These are phyloP conservation scores for Xylariomycetidae sp. DNA, from an alignment of 2,329 filamentous ascomycete genomes.

Conservation along the genomic window DNA sequence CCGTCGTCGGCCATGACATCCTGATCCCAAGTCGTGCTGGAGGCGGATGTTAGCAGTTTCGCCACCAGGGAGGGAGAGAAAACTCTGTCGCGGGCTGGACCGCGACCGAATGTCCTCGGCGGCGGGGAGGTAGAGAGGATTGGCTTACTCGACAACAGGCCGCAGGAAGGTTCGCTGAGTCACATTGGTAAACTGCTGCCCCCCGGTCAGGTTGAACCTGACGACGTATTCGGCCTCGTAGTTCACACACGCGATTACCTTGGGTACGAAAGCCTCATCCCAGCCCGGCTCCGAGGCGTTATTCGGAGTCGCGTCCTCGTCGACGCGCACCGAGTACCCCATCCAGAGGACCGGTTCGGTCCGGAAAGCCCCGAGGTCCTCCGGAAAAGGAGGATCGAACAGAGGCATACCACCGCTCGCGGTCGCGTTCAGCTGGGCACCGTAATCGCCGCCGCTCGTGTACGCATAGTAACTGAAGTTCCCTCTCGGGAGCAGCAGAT, in stretches of 20 bases:
- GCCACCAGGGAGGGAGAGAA: no score
- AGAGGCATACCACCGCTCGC: conserved; percentile 27
- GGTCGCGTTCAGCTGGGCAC: conserved; percentile 24
- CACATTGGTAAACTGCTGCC: conserved; percentile 23
- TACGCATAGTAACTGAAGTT: conserved; percentile 29
- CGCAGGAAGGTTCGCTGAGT: conserved; percentile 19
- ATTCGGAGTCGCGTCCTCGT: conserved; percentile 15
- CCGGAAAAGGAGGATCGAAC: conserved; percentile 20
- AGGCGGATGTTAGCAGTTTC: no score
- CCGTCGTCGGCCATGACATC: conserved; percentile 28
- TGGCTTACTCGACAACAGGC: conserved; percentile 26
- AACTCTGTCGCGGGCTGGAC: no score
- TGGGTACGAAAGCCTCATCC: conserved; percentile 28
- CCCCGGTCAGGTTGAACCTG: conserved; percentile 28
- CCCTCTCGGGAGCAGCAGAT: conserved; percentile 28
- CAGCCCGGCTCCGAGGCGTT: conserved; percentile 21
- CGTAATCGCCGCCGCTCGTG: conserved; percentile 30
- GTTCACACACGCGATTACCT: conserved; percentile 34
- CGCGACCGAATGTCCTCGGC: no score
- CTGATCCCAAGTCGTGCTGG: conserved; percentile 25
- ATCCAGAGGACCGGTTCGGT: conserved; percentile 37
- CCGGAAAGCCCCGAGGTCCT: conserved; percentile 31
- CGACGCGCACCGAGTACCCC: conserved; percentile 25
- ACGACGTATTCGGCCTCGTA: conserved; percentile 32
- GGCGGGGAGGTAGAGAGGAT: no score